These are phyloP conservation scores for Globisporangium spinosum DNA, from an alignment of 352 stramenopile species.

Conservation along the genomic window DNA sequence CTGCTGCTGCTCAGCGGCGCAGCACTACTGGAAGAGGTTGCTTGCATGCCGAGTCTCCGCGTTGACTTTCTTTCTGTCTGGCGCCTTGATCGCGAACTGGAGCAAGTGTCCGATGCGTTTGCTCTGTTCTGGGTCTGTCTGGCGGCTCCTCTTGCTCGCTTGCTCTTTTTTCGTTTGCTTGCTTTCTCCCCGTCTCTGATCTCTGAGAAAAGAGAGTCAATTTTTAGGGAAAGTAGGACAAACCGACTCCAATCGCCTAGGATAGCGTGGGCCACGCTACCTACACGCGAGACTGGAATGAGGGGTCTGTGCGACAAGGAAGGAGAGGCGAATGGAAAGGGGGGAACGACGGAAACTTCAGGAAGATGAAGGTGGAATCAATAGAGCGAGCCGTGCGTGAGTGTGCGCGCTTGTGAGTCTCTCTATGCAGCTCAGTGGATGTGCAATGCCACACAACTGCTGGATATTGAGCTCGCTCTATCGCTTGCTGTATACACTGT, in stretches of 20 bases:
- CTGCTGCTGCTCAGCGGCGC: constrained; percentile 6
- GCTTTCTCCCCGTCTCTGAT: constrained; percentile 2
- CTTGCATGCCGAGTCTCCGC: neutral
- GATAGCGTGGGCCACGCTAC: neutral
- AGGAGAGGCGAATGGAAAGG: neutral
- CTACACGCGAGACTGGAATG: neutral
- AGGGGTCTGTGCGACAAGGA: neutral
- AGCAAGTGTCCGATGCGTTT: neutral
- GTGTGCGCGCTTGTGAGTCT: neutral
- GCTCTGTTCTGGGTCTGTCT: neutral
- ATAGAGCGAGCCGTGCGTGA: neutral
- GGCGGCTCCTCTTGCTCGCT: constrained; percentile 13
- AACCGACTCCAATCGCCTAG: neutral
- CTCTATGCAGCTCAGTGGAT: neutral
- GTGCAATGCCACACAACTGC: neutral
- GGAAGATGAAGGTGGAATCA: neutral
- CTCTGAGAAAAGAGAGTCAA: neutral
- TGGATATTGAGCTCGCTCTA: neutral
- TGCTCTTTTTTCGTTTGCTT: constrained; percentile 7
- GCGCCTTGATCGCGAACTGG: constrained; percentile 6
- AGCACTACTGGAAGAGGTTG: neutral
- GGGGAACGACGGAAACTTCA: neutral
- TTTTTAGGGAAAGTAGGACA: neutral
- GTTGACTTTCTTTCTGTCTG: neutral
- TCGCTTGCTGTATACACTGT: neutral